Evolutionary conservation across 108 stramenopile genomes (phyloP).

Genomic region (Chaetoceros tenuissimus): DNA sequence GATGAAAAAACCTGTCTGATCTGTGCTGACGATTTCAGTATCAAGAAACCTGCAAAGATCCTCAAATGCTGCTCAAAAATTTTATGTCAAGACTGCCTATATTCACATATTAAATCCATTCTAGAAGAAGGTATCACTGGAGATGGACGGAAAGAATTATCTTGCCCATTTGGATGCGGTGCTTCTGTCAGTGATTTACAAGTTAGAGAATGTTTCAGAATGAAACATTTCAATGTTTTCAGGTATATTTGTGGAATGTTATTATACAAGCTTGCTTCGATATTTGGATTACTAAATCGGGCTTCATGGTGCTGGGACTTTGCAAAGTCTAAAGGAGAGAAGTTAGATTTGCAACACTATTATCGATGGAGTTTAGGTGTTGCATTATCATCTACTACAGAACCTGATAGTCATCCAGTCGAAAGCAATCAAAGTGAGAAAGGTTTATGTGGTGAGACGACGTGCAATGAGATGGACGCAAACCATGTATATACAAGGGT

Average conservation of each 20-base stretch:
- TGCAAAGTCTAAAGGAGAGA: constrained; percentile 3
- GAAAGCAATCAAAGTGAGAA: not conserved
- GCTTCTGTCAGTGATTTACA: constrained; percentile 1
- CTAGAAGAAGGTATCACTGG: constrained; percentile 13
- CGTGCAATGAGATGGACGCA: not conserved
- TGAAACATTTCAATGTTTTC: constrained; percentile 1
- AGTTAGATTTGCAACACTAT: constrained; percentile 4
- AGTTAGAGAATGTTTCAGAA: constrained; percentile 8
- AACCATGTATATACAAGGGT: not conserved
- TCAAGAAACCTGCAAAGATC: no score
- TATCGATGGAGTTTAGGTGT: constrained; percentile 14
- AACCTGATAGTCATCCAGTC: not conserved
- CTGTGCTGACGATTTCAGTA: no score
- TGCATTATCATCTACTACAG: not conserved
- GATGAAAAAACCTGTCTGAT: no score
- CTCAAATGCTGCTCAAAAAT: constrained; percentile 6
- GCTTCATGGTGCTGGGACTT: constrained; percentile 3
- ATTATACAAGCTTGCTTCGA: not conserved
- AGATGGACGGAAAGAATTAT: constrained; percentile 5
- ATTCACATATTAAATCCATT: constrained; percentile 13
- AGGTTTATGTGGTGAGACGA: not conserved
- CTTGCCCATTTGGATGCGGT: constrained; percentile 17
- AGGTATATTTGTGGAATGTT: not conserved
- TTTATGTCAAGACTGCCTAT: constrained; percentile 10
- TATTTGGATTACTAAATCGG: not conserved